Evolutionary conservation across 371 early-diverging fungal genomes (phyloP), one percentile per base, ranked within the genome.

Genomic region (Mortierella sp.): DNA sequence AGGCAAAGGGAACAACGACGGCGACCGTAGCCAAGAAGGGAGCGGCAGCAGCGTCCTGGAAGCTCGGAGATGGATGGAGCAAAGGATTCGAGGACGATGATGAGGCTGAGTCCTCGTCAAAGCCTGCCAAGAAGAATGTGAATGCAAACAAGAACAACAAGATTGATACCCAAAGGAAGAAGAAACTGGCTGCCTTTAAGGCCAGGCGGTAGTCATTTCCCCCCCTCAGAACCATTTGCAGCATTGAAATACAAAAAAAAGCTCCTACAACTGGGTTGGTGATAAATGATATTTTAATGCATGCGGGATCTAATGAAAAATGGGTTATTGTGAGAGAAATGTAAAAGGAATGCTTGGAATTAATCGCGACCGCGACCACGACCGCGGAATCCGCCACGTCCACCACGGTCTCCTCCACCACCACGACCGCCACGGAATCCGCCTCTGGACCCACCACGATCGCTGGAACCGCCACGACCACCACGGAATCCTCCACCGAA

Each of bases 21-120:
- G 7, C 63, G 21, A 50, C 72, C 26, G 28, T 19, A 9, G 44
- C 63, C 44, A 71, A 63, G 44, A 76, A 73, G 55, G 57, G 50
- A 3, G 50, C 16, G 16, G 57, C 58, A 0, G 50, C 76, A 19
- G 4, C 58, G 0, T 19, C 63, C 7, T 84, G 85, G 85, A 84
- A 81, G 28, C 77, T 84, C 16, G 85, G 85, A 10, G 85, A 84
- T 60, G 85, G 81, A 1, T 84, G 85, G 85, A 84, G 79, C 70
- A 81, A 81, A 58, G 81, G 72, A 42, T 81, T 84, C 28, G 85
- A 84, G 52, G 79, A 70, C 11, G 70, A 78, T 19, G 80, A 84
- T 24, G 73, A 80, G 2, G 34, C 7, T 2, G 63, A 34, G 19
- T 34, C 63, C 5, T 16, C 60, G 14, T 24, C 55, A 42, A 72